A percentile compares a stretch with the other conserved stretches of the same genome.
phyloP scores from a whole-genome alignment of 176 grass and related monocot genomes.

The Juncus effusus region DNA sequence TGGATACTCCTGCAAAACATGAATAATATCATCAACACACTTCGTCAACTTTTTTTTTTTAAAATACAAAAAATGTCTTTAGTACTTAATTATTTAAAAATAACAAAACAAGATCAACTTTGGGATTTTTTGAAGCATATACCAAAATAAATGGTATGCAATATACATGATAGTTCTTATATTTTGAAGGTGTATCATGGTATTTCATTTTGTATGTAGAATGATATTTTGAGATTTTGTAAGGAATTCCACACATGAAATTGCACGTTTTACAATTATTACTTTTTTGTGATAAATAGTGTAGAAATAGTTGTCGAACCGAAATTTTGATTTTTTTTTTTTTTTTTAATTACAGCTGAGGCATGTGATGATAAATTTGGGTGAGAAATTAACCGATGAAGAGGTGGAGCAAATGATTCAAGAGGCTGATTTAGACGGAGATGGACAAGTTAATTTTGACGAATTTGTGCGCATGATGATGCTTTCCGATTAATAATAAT shows the following conservation, averaged over 20 bases:
- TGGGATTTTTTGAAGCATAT: too few relatives aligned
- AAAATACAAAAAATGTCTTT: neutral
- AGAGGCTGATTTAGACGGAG: conserved; percentile 71
- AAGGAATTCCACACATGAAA: too few relatives aligned
- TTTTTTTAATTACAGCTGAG: conserved; percentile 32
- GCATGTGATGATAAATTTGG: conserved; percentile 68
- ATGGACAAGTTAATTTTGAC: conserved; percentile 66
- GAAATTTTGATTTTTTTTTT: neutral
- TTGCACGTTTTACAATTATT: neutral
- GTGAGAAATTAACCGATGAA: conserved; percentile 60
- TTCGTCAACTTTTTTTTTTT: too few relatives aligned
- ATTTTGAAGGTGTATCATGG: too few relatives aligned
- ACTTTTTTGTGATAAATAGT: neutral
- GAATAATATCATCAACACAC: too few relatives aligned
- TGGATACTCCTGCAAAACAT: too few relatives aligned
- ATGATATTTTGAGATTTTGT: too few relatives aligned
- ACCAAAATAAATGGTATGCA: too few relatives aligned
- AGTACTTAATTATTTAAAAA: neutral
- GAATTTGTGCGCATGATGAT: conserved; percentile 94
- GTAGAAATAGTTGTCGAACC: too few relatives aligned
- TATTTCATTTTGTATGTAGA: too few relatives aligned
- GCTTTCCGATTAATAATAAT: conserved; percentile 36
- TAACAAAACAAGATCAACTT: too few relatives aligned
- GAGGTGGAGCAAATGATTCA: conserved; percentile 73
- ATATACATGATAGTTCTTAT: too few relatives aligned